Conservation (phyloP, 352 stramenopile species). For the Phytophthora kernoviae region DNA sequence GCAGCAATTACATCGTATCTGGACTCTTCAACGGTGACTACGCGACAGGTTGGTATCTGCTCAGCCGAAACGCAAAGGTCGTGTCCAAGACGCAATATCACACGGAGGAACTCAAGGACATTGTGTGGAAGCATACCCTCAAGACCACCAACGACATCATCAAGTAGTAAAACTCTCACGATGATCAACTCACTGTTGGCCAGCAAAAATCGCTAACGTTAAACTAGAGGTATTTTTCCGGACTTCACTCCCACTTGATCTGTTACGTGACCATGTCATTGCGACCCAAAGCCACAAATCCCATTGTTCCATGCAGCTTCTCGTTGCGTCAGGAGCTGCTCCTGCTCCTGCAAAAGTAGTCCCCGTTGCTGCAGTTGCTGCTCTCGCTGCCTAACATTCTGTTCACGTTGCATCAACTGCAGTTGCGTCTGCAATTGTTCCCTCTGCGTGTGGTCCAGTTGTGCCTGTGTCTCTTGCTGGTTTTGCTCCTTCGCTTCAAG, state of each 20-base stretch:
- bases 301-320: background rate
- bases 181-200: too few species aligned
- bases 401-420: slow-evolving; percentile 1
- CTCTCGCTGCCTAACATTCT: background rate
- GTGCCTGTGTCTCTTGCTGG: background rate
- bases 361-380: background rate
- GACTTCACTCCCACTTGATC: too few species aligned
- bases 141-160: slow-evolving; percentile 22
- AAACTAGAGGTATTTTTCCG: too few species aligned
- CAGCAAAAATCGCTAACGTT: too few species aligned
- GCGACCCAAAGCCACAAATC: background rate
- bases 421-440: background rate
- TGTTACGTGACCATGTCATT: background rate
- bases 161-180: slow-evolving; percentile 24
- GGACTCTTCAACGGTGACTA: slow-evolving; percentile 26
- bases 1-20: slow-evolving; percentile 22
- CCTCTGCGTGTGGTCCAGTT: background rate
- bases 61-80: slow-evolving; percentile 19
- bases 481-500: background rate
- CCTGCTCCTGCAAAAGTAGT: background rate
- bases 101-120: slow-evolving; percentile 25
- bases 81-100: slow-evolving; percentile 23
- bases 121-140: slow-evolving; percentile 24
- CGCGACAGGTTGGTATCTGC: slow-evolving; percentile 23
- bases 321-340: background rate